These are phyloP conservation scores for Bryoglossum gracile DNA, from an alignment of 495 filamentous ascomycete species.

Conservation along the genomic window DNA sequence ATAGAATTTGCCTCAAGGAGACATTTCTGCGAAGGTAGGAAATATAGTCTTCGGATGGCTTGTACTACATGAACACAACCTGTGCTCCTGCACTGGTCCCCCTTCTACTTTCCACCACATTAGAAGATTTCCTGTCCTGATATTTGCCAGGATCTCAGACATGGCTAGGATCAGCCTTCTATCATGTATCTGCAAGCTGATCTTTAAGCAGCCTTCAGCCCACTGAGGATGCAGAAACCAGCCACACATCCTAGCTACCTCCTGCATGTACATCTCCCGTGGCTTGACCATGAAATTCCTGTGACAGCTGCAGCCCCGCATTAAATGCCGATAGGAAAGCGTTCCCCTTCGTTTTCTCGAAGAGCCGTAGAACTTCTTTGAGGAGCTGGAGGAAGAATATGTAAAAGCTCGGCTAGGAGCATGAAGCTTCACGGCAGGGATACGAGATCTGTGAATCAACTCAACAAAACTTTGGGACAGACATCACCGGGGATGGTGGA, in stretches of 20 bases:
- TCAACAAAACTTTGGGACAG: slow-evolving; percentile 23
- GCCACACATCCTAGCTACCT: slow-evolving; percentile 5
- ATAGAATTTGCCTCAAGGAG: no score
- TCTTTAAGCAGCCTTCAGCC: background rate
- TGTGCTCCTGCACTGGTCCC: background rate
- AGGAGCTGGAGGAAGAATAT: slow-evolving; percentile 17
- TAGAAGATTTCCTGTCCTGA: background rate
- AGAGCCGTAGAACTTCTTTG: slow-evolving; percentile 24
- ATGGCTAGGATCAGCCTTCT: slow-evolving; percentile 1
- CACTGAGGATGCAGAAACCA: background rate
- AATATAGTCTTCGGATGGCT: no score
- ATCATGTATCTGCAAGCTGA: no score
- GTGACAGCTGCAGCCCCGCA: slow-evolving; percentile 34
- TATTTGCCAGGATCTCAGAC: background rate
- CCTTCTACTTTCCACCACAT: background rate
- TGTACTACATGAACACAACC: background rate
- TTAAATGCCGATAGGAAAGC: slow-evolving; percentile 26
- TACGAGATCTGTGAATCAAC: slow-evolving; percentile 1
- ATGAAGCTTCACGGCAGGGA: slow-evolving; percentile 10
- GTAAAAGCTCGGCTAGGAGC: slow-evolving; percentile 18
- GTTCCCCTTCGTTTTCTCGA: slow-evolving; percentile 22
- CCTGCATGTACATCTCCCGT: slow-evolving; percentile 15
- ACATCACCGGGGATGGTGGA: slow-evolving; percentile 14
- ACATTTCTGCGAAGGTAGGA: no score
- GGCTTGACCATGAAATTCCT: slow-evolving; percentile 18